Conservation (phyloP, 257 asterid genomes). For the Coffea eugenioides region DNA sequence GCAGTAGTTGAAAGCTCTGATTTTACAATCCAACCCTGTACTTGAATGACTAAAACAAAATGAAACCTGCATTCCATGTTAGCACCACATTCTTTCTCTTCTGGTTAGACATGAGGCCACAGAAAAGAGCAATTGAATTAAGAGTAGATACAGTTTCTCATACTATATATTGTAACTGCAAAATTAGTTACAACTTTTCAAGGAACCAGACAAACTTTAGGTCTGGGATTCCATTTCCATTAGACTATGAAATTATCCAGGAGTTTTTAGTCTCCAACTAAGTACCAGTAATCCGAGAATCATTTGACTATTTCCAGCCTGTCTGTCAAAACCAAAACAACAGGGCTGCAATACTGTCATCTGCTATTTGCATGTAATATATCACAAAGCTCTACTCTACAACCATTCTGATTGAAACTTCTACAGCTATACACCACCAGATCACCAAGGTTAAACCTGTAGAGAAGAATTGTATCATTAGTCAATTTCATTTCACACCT, state of each 20-base stretch:
- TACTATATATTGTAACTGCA: too few species aligned
- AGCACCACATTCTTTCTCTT: too few species aligned
- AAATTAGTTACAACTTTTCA: neutral
- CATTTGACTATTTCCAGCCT: neutral
- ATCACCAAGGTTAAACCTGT: conserved; percentile 10
- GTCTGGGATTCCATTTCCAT: too few species aligned
- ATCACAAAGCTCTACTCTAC: conserved; percentile 4
- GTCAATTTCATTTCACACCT: neutral
- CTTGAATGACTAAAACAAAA: too few species aligned
- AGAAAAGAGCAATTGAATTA: too few species aligned
- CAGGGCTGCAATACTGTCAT: conserved; percentile 8
- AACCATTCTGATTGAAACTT: neutral
- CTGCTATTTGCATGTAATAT: neutral
- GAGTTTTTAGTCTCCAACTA: neutral
- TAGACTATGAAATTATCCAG: neutral
- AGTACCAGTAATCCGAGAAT: neutral
- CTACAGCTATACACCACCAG: conserved; percentile 6
- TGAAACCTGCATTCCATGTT: too few species aligned
- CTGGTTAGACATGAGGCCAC: neutral
- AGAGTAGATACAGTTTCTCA: neutral
- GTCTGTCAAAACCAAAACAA: conserved; percentile 8
- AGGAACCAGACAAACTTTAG: neutral
- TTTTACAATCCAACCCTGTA: neutral
- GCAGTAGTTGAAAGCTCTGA: neutral
- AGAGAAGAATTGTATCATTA: neutral